phyloP scores from a whole-genome alignment of 2,329 filamentous ascomycete species.

The Talaromyces sp. region DNA sequence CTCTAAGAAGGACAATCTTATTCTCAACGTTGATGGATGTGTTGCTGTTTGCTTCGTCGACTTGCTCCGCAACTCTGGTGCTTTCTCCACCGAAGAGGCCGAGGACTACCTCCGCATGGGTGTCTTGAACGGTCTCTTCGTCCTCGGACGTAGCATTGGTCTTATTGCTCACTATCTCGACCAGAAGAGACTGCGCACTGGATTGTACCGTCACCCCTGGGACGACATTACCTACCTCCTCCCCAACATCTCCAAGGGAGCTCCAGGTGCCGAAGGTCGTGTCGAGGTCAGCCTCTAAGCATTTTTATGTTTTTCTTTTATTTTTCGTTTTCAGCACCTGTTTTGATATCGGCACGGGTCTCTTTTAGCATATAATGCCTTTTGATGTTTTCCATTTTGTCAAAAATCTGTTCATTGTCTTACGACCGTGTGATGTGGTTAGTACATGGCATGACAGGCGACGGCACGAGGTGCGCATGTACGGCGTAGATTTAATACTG shows the following conservation, averaged over 20 bases:
- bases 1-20: conserved; percentile 99
- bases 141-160: conserved; percentile 94
- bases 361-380: conserved; percentile 18
- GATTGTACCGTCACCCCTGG: conserved; percentile 98
- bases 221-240: conserved; percentile 96
- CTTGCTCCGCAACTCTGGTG: conserved; percentile 93
- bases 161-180: conserved; percentile 99
- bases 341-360: conserved; percentile 17
- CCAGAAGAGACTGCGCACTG: conserved; percentile 98
- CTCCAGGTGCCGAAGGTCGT: conserved; percentile 74
- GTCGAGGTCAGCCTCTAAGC: conserved; percentile 78
- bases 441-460: conserved; percentile 15
- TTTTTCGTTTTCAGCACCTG: conserved; percentile 22
- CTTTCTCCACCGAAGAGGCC: conserved; percentile 91
- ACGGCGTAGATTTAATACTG: conserved; percentile 19
- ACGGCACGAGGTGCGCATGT: conserved; percentile 18
- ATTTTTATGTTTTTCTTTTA: conserved; percentile 29
- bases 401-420: conserved; percentile 4
- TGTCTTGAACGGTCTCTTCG: conserved; percentile 98
- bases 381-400: conserved; percentile 14
- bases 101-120: conserved; percentile 99
- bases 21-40: conserved; percentile 97
- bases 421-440: conserved; percentile 11
- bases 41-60: conserved; percentile 99
- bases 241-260: conserved; percentile 69